Evolutionary conservation across 768 basidiomycete species (phyloP).

Genomic region (Amanita muscaria): DNA sequence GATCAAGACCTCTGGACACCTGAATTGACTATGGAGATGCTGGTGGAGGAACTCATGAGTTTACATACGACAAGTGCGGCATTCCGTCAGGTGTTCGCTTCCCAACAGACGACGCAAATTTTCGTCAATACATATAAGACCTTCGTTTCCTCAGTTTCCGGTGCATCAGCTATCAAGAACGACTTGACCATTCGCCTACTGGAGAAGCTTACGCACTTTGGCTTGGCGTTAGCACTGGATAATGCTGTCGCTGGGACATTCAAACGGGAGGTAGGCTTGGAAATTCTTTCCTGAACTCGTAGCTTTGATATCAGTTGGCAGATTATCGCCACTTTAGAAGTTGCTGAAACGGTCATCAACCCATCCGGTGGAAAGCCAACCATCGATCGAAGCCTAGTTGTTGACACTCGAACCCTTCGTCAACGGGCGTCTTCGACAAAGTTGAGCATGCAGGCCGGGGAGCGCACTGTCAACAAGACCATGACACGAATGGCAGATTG

Average conservation of each 20-base stretch:
- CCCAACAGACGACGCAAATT: conserved; percentile 56
- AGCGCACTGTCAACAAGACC: conserved; percentile 54
- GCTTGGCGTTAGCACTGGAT: conserved; percentile 57
- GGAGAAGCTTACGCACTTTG: conserved; percentile 67
- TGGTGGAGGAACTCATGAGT: conserved; percentile 62
- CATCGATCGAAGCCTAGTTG: conserved; percentile 47
- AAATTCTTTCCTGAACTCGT: too few species aligned
- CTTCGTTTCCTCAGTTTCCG: conserved; percentile 38
- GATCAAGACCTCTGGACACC: conserved; percentile 13
- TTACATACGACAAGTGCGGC: conserved; percentile 55
- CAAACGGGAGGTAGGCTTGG: conserved; percentile 66
- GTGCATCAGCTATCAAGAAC: conserved; percentile 30
- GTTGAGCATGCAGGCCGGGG: conserved; percentile 56
- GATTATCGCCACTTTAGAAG: conserved; percentile 54
- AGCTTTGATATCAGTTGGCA: conserved; percentile 12
- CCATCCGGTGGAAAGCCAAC: conserved; percentile 36
- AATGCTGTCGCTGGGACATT: conserved; percentile 52
- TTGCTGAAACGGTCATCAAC: conserved; percentile 43
- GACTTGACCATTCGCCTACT: conserved; percentile 40
- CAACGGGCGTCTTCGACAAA: conserved; percentile 47
- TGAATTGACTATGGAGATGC: conserved; percentile 41
- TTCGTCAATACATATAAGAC: conserved; percentile 58
- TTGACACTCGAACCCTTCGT: conserved; percentile 42
- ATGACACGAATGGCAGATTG: conserved; percentile 60
- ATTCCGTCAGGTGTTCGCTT: conserved; percentile 68